Evolutionary conservation across 2,329 filamentous ascomycete genomes (phyloP), one percentile per base, ranked within the genome.

Genomic region (Hypoxylon sp.): DNA sequence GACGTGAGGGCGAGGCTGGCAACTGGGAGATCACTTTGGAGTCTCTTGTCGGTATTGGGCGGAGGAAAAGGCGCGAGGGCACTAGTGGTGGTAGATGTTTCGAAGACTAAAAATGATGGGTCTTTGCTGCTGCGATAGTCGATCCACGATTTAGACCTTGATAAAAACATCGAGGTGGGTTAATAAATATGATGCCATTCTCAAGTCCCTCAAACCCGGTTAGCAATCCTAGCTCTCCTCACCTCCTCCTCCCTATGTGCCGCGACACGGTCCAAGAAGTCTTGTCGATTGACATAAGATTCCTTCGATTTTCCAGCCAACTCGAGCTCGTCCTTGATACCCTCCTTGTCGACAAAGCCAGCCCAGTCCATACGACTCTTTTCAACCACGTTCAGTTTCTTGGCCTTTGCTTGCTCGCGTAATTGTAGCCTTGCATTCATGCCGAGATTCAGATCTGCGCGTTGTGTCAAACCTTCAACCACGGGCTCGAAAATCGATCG

Each of bases 321-420:
- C 78, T 86, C 85, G 63, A 92, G 81, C 77, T 92, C 90, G 78
- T 91, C 89, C 76, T 89, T 85, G 79, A 91, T 89, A 7, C 90
- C 90, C 77, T 91, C 89, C 77, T 90, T 87, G 79, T 92, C 90
- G 63, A 92, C 90, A 73, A 87, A 91, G 11, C 89, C 89, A 2
- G 89, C 90, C 90, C 90, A 92, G 78, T 92, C 90, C 86, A 92
- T 89, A 57, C 88, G 84, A 73, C 88, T 91, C 84, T 91, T 91
- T 80, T 92, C 89, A 14, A 91, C 88, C 14, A 89, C 90, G 75
- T 90, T 92, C 71, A 91, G 82, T 76, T 91, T 91, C 82, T 86
- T 88, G 52, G 87, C 85, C 65, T 85, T 83, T 14, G 83, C 82
- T 48, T 77, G 75, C 74, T 83, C 84, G 58, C 81, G 83, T 53